Evolutionary conservation across 129 eudicot species (phyloP).

Genomic region (Centrapalus pauciflorus): DNA sequence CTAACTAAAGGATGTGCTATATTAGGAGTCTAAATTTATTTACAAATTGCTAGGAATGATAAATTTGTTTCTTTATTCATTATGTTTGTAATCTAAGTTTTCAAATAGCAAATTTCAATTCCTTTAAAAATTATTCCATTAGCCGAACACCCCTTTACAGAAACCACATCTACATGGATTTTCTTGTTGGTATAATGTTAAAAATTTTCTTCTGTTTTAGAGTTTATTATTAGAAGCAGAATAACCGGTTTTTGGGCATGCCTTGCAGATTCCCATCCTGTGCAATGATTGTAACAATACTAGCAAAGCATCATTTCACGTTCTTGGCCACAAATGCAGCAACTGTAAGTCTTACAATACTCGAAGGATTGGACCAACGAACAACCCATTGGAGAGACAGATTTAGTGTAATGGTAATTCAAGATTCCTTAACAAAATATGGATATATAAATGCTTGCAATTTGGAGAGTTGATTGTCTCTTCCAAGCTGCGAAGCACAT

Average conservation of each 20-base stretch:
- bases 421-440: background rate
- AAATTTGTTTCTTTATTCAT: too few species aligned
- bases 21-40: too few species aligned
- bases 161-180: background rate
- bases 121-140: too few species aligned
- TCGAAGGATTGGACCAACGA: slow-evolving; percentile 41
- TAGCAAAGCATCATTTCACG: slow-evolving; percentile 59
- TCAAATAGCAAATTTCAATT: too few species aligned
- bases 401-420: background rate
- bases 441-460: too few species aligned
- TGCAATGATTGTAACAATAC: slow-evolving; percentile 92
- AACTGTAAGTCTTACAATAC: slow-evolving; percentile 86
- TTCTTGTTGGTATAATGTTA: background rate
- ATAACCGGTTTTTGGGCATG: background rate
- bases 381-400: slow-evolving; percentile 15
- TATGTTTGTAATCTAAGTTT: too few species aligned
- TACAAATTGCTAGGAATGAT: too few species aligned
- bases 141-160: too few species aligned
- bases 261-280: slow-evolving; percentile 53
- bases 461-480: too few species aligned
- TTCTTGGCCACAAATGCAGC: slow-evolving; percentile 80
- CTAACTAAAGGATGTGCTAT: too few species aligned
- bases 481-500: too few species aligned
- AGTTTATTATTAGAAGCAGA: background rate
- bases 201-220: background rate